phyloP scores from a whole-genome alignment of 2,329 filamentous ascomycete species.

The Colletotrichum incanum region DNA sequence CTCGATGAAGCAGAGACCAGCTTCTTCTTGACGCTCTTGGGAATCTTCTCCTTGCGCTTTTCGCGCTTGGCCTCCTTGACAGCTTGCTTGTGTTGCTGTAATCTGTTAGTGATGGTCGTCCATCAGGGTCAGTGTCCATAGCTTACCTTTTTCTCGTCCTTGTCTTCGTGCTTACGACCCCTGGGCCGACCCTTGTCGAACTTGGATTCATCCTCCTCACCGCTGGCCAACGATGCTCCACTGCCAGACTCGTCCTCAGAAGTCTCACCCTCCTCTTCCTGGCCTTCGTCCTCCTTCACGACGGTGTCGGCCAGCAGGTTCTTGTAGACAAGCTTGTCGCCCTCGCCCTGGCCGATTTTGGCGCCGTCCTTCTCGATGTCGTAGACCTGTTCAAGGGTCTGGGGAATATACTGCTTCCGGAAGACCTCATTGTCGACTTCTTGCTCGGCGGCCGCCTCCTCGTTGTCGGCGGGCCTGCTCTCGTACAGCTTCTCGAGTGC shows the following conservation, averaged over 20 bases:
- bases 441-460: constrained; percentile 68
- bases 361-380: constrained; percentile 93
- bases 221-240: constrained; percentile 63
- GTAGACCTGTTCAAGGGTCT: constrained; percentile 95
- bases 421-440: constrained; percentile 94
- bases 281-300: constrained; percentile 55
- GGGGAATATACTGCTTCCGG: constrained; percentile 95
- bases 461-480: constrained; percentile 65
- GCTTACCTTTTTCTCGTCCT: constrained; percentile 84
- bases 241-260: constrained; percentile 63
- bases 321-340: constrained; percentile 85
- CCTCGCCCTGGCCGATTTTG: constrained; percentile 80
- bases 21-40: constrained; percentile 95
- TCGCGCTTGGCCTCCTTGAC: constrained; percentile 97
- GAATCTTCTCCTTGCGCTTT: constrained; percentile 94
- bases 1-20: constrained; percentile 76
- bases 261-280: constrained; percentile 55
- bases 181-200: constrained; percentile 80
- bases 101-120: constrained; percentile 45
- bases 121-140: no score
- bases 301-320: constrained; percentile 84
- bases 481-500: constrained; percentile 79
- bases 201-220: constrained; percentile 64
- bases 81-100: constrained; percentile 81
- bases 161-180: constrained; percentile 90